A percentile compares a stretch with the other conserved stretches of the same genome.
These are phyloP conservation scores for Saccharomycopsis sp. DNA, from an alignment of 805 yeast species.

Conservation along the genomic window DNA sequence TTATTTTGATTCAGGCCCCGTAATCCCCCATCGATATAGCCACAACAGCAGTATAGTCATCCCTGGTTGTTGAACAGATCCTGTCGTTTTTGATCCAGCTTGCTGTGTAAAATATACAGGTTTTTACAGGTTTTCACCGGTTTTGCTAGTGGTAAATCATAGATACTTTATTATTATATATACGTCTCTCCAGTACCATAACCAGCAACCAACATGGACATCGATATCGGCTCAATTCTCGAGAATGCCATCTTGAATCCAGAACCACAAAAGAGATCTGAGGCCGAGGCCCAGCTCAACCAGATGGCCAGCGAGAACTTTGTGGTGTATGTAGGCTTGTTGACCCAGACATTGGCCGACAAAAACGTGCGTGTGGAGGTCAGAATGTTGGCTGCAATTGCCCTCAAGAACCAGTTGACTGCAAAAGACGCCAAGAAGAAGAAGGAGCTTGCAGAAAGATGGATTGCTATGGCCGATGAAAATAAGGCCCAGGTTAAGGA, in stretches of 20 bases:
- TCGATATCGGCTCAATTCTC: slow-evolving; percentile 65
- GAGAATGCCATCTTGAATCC: slow-evolving; percentile 74
- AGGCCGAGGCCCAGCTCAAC: slow-evolving; percentile 73
- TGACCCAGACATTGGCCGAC: slow-evolving; percentile 67
- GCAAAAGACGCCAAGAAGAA: slow-evolving; percentile 68
- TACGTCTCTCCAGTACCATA: too few relatives aligned
- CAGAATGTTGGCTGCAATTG: slow-evolving; percentile 85
- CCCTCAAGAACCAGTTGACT: slow-evolving; percentile 79
- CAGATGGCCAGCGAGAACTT: slow-evolving; percentile 70
- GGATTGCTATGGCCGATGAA: slow-evolving; percentile 56
- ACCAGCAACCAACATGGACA: too few relatives aligned
- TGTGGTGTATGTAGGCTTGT: slow-evolving; percentile 61
- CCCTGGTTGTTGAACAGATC: too few relatives aligned
- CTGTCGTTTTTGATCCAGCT: too few relatives aligned
- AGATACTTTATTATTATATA: too few relatives aligned
- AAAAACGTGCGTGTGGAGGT: slow-evolving; percentile 65
- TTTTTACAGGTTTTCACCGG: too few relatives aligned
- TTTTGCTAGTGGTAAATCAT: too few relatives aligned
- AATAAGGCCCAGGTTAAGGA: slow-evolving; percentile 61
- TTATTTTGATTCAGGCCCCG: too few relatives aligned
- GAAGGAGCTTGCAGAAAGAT: slow-evolving; percentile 57
- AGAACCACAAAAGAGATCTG: slow-evolving; percentile 57
- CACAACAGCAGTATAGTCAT: too few relatives aligned
- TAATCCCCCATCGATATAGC: too few relatives aligned
- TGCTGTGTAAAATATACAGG: too few relatives aligned